Evolutionary conservation across 805 yeast species (phyloP), one percentile per base, ranked within the genome.

Genomic region (Yamadazyma laniorum): DNA sequence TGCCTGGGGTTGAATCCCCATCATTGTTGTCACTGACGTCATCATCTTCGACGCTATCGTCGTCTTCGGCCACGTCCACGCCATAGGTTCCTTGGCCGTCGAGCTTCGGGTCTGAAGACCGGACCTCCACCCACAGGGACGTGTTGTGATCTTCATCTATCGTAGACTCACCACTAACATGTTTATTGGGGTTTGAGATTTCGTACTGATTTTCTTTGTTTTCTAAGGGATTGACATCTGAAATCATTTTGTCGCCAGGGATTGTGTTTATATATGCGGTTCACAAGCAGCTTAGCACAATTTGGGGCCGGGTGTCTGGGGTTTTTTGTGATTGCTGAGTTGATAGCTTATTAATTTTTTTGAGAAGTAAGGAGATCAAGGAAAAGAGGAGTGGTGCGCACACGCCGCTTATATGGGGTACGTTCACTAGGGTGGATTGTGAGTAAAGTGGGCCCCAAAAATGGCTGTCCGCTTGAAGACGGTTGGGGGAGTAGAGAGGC

Each of bases 161-260:
- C 9, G 9, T 9, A 21, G 23, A 21, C 23, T 21, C 9, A 21
- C 23, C 9, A 21, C 9, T 9, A 21, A 21, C 23, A 18, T n/a
- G 19, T 26, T 19, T 16, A 11, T 14, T 18, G 22, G 33, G 27
- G 9, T 14, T 29, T 29, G 39, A 13, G 17, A 19, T 7, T 21
- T 25, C 35, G 22, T 40, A 44, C 12, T 40, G 45, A 26, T 44
- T 44, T 23, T 44, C 48, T 29, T 44, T 41, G 19, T 44, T 41
- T 16, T 44, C 48, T 16, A 32, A 30, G 15, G 44, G 34, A 16
- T 36, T 33, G 39, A 35, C n/a, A 35, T 40, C 45, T 21, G 44
- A 35, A 33, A 40, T 40, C 48, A 44, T 40, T 18, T 25, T 27
- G 23, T 9, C 9, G 23, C 9, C 23, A 21, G 23, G 29, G 32